Conservation (phyloP, 257 asterid species). For the Nicotiana obtusifolia region DNA sequence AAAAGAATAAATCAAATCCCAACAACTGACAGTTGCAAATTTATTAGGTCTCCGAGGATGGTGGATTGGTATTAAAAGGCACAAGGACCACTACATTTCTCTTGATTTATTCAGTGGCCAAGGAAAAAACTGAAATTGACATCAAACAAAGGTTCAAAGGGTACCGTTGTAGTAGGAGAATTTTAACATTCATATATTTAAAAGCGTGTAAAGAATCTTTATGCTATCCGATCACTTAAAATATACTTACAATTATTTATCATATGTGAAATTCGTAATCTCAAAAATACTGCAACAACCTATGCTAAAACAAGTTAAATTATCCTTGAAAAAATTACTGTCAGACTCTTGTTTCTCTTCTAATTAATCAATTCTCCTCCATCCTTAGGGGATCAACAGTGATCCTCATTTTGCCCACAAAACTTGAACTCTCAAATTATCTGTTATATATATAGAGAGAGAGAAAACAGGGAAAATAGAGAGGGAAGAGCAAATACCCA, state of each 20-base stretch:
- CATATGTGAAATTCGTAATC: too few species aligned
- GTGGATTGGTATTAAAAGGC: neutral
- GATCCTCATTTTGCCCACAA: neutral
- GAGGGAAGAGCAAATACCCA: conserved; percentile 44
- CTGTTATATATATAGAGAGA: neutral
- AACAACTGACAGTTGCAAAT: neutral
- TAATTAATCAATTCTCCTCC: neutral
- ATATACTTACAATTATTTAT: too few species aligned
- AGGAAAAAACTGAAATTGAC: neutral
- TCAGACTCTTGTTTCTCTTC: neutral
- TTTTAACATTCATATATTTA: too few species aligned
- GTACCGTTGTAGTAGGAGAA: neutral
- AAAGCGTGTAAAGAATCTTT: too few species aligned
- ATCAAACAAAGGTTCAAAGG: neutral
- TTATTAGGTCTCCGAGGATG: neutral
- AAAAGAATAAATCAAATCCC: neutral
- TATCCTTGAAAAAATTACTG: neutral
- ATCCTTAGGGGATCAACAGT: neutral
- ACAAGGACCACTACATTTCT: neutral
- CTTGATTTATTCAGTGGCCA: neutral
- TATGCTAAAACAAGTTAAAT: too few species aligned
- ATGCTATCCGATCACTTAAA: too few species aligned
- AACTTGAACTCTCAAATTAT: neutral
- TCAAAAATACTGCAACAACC: too few species aligned
- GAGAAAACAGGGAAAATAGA: neutral